Base-by-base conservation (phyloP, 257 asterid genomes). In the Jacaranda mimosifolia region DNA sequence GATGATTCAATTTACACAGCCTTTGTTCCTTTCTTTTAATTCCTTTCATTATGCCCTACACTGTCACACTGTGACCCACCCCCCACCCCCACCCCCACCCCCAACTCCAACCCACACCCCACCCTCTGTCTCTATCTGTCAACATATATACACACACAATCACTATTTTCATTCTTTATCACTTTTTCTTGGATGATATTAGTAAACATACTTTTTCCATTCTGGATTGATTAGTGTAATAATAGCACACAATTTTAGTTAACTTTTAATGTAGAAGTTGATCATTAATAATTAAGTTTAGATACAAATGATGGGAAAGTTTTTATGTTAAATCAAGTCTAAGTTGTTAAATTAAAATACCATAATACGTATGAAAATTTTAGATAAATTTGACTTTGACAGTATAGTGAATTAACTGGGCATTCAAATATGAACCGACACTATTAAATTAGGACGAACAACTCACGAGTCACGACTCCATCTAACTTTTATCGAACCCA, bases 21-120 rank as follows among this genome's bases (percentile, higher is more conserved):
- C 79, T 82, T 80, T 80, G 89, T 85, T 83, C 89, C 86, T 83
- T 82, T 83, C 87, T 77, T 83, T 82, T 85, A 76, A 83, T 83
- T 83, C 90, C 84, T 86, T 83, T 77, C 82, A 62, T 81, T 75
- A 58, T 81, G 81, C 77, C 89, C 86, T 76, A 83, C 86, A 59
- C 83, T 80, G 79, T 78, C 77, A 71, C 75, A 76, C 73, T 70
- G 17, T 64, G 57, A 65, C 42, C 40, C 62, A 58, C 58, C 40
- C 8, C 17, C 13, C 38, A 7, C 32, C 45, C 9, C 48, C n/a
- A n/a, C n/a, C n/a, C 42, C 40, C 62, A 58, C 58, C 40, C 8
- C 17, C 13, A 26, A 7, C 32, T 35, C 9, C 48, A n/a, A n/a
- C 63, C 58, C 58, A 10, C 38, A 19, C 8, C 56, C 68, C 42